A percentile compares a stretch with the other conserved stretches of the same genome.
Conservation (phyloP, 306 rosid genomes). For the Abrus precatorius region DNA sequence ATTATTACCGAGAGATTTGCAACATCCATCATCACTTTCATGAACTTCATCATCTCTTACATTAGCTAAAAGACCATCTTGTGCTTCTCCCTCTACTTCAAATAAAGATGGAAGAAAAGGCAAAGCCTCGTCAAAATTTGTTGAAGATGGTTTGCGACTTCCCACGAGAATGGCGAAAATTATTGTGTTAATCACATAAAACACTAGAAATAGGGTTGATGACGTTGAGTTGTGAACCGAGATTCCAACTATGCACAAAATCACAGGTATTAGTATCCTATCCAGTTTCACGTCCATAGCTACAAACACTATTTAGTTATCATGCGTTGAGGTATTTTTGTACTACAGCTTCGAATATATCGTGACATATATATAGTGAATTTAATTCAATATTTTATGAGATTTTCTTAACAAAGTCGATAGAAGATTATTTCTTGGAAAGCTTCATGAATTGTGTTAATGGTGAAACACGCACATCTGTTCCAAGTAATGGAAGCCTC, state of each 20-base stretch:
- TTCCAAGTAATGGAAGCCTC: slow-evolving; percentile 33
- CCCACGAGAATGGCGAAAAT: slow-evolving; percentile 42
- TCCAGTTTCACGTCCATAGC: slow-evolving; percentile 41
- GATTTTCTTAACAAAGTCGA: background rate
- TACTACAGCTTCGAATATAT: background rate
- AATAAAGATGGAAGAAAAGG: slow-evolving; percentile 11
- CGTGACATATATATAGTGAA: background rate
- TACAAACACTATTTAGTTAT: background rate
- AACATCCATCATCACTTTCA: slow-evolving; percentile 31
- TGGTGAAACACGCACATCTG: slow-evolving; percentile 1
- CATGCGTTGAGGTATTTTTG: background rate
- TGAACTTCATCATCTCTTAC: background rate
- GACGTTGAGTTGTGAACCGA: slow-evolving; percentile 20
- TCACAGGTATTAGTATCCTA: slow-evolving; percentile 17
- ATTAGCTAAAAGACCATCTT: slow-evolving; percentile 10
- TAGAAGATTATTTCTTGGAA: slow-evolving; percentile 45
- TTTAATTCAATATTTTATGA: slow-evolving; percentile 11
- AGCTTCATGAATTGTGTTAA: slow-evolving; percentile 24
- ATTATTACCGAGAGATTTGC: slow-evolving; percentile 17
- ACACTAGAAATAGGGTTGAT: slow-evolving; percentile 48
- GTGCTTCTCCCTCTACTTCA: slow-evolving; percentile 10
- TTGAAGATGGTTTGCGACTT: slow-evolving; percentile 36
- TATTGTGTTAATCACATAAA: slow-evolving; percentile 50
- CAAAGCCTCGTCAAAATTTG: slow-evolving; percentile 5
- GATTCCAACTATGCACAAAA: slow-evolving; percentile 35